phyloP scores from a whole-genome alignment of 257 asterid genomes.

The Paulownia fortunei region DNA sequence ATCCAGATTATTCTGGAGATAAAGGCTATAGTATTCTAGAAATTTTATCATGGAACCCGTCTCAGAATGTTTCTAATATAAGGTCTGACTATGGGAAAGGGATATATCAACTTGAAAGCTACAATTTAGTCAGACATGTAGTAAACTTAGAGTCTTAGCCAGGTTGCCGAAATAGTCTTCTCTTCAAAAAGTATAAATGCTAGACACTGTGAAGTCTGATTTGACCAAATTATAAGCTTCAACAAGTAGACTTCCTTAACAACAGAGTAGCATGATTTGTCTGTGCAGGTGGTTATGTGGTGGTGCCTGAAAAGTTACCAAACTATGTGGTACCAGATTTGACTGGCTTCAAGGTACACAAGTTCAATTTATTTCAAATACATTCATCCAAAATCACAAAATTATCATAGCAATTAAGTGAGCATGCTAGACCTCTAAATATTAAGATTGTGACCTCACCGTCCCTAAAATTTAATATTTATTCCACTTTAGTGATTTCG shows the following conservation, averaged over 20 bases:
- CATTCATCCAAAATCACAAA: neutral
- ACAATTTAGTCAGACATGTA: neutral
- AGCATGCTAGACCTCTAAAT: neutral
- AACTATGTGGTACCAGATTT: slow-evolving; percentile 86
- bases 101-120: neutral
- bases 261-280: neutral
- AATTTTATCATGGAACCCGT: neutral
- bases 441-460: too few relatives aligned
- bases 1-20: neutral
- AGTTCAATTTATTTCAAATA: neutral
- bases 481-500: too few relatives aligned
- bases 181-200: neutral
- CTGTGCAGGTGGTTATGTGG: slow-evolving; percentile 75
- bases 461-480: too few relatives aligned
- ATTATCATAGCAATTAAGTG: neutral
- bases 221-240: neutral
- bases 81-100: neutral
- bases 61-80: neutral
- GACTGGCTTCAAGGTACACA: slow-evolving; percentile 74
- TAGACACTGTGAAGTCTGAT: neutral
- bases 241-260: neutral
- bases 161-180: neutral
- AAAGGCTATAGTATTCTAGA: neutral
- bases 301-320: slow-evolving; percentile 79
- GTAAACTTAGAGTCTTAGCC: neutral